These are phyloP conservation scores for Phyllostachys edulis DNA, from an alignment of 176 grass and related monocot species.

Conservation along the genomic window DNA sequence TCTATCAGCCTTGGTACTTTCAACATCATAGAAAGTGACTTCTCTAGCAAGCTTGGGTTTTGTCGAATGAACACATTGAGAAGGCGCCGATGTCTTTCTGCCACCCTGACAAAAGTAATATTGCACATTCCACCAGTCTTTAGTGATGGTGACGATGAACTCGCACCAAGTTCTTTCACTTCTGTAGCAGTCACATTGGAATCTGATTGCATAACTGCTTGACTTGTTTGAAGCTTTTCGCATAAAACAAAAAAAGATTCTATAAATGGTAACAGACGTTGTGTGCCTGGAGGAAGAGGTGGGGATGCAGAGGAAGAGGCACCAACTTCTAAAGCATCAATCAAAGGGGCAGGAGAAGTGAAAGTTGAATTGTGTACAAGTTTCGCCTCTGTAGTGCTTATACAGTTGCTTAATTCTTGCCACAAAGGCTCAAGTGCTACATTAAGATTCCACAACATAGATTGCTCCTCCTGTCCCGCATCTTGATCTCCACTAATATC, in stretches of 20 bases:
- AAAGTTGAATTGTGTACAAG: conserved; percentile 57
- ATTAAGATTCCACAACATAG: conserved; percentile 70
- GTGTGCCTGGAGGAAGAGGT: conserved; percentile 69
- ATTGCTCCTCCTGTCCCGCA: conserved; percentile 47
- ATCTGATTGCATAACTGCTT: conserved; percentile 58
- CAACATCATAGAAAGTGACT: conserved; percentile 87
- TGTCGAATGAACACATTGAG: conserved; percentile 87
- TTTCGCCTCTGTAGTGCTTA: conserved; percentile 69
- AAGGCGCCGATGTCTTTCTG: conserved; percentile 74
- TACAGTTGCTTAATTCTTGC: conserved; percentile 81
- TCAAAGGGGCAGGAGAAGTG: conserved; percentile 16
- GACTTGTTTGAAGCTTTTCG: conserved; percentile 72
- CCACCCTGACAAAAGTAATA: conserved; percentile 59
- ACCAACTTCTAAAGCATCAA: conserved; percentile 36
- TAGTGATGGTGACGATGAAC: conserved; percentile 36
- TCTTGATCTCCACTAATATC: conserved; percentile 25
- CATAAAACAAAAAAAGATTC: conserved; percentile 84
- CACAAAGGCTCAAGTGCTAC: conserved; percentile 72
- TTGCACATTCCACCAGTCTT: conserved; percentile 40
- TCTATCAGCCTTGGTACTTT: conserved; percentile 84
- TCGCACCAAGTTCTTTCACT: conserved; percentile 49
- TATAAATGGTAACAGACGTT: conserved; percentile 71
- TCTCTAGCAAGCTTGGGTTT: conserved; percentile 79
- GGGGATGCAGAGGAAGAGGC: conserved; percentile 34
- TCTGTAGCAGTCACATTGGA: conserved; percentile 50